phyloP scores from a whole-genome alignment of 768 basidiomycete genomes.

The Dioszegia aurantiaca region DNA sequence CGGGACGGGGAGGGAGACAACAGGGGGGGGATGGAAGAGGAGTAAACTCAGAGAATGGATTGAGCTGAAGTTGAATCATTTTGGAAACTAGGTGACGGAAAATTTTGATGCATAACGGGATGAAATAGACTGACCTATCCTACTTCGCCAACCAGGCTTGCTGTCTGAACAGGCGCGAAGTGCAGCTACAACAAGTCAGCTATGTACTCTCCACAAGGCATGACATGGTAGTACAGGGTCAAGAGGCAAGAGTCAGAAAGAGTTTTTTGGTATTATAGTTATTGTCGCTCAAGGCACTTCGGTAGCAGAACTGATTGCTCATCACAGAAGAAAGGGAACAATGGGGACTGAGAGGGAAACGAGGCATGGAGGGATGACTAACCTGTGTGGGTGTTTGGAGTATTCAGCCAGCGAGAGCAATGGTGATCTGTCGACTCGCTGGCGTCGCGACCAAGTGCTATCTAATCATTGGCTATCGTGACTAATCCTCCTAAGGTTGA shows the following conservation, averaged over 20 bases:
- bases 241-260: conserved; percentile 28
- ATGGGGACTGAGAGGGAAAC: background rate
- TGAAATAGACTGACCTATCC: conserved; percentile 6
- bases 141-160: too few species aligned
- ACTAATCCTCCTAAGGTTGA: too few species aligned
- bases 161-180: too few species aligned
- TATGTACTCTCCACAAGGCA: background rate
- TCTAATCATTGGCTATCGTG: conserved; percentile 6
- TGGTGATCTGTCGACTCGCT: background rate
- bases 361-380: conserved; percentile 8
- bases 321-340: conserved; percentile 32
- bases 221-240: conserved; percentile 1
- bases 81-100: conserved; percentile 13
- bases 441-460: background rate
- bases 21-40: conserved; percentile 18
- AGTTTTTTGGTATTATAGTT: conserved; percentile 43
- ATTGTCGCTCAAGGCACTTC: conserved; percentile 48
- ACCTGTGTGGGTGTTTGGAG: background rate
- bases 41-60: conserved; percentile 49
- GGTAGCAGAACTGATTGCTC: conserved; percentile 51
- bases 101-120: background rate
- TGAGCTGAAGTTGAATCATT: conserved; percentile 52
- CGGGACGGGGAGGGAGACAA: conserved; percentile 15
- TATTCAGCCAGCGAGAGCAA: conserved; percentile 6
- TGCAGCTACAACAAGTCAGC: background rate